Base-by-base conservation (phyloP, 2,329 filamentous ascomycete genomes). In the Clonostachys solani region DNA sequence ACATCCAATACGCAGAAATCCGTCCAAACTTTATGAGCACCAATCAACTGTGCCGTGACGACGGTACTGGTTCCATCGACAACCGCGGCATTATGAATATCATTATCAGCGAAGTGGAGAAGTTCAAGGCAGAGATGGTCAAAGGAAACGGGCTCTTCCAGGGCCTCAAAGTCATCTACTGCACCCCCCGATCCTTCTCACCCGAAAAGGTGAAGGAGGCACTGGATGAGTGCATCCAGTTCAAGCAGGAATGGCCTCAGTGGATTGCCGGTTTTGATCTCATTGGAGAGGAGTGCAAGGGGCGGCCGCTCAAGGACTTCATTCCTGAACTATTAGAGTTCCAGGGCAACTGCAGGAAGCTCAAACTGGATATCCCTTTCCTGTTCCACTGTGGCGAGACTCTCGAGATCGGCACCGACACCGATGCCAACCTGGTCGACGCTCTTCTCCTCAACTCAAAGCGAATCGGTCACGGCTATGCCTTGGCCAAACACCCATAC, bases 371-470 rank as follows among this genome's bases (percentile, higher is more conserved):
- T 0, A 86, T 90, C 4, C 86, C 86, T 0, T 88, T 89, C 57
- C 69, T 90, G 37, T 87, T 90, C 57, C 86, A 91, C 64, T 89
- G 86, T 52, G 87, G 86, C 19, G 87, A 91, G 66, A 88, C 86
- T 2, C 71, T 88, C 5, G 82, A 88, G 33, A 74, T 78, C 9
- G 86, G 84, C 36, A 76, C 74, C 19, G 77, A 81, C 6, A 74
- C 76, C 2, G 83, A 89, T 52, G 81, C 77, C 16, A 91, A 90
- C 58, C 68, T 91, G 0, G 72, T 84, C 44, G 85, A 89, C 52
- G 84, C 86, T 5, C 73, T 88, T 3, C 64, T 86, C 2, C 71
- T 90, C 3, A 73, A 78, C 13, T 74, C 84, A 3, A 85, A 82
- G 64, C 81, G 87, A 13, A 86, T 91, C 44, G 87, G 86, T 0